Evolutionary conservation across 1,284 basidiomycete species (phyloP), one percentile per base, ranked within the genome.

Genomic region (Mycena citricolor): DNA sequence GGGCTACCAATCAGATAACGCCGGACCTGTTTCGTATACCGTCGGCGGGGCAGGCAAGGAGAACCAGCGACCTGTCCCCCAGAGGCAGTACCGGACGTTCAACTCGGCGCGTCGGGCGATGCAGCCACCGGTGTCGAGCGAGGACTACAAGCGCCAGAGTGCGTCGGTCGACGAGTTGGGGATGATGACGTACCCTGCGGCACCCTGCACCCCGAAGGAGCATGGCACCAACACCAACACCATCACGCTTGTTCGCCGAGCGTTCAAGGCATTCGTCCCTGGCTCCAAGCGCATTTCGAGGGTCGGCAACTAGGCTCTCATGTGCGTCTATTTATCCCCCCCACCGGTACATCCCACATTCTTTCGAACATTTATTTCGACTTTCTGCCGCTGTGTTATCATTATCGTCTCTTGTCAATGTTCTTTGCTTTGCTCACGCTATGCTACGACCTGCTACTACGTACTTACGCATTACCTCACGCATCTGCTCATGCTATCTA

Each of bases 1-100:
- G 54, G 85, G 86, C 10, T 88, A 88, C 54, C 82, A 88, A 61
- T 86, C 83, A 1, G 76, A 85, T 38, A 74, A 74, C 48, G 37
- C 62, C 30, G 71, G 68, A 26, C 70, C 76, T 2, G 52, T 65
- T 24, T 52, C 55, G 22, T 62, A 57, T 33, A 60, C 58, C 12
- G 40, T 56, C 11, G 45, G 54, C 19, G n/a, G n/a, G n/a, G n/a
- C n/a, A n/a, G n/a, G n/a, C n/a, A n/a, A n/a, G n/a, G n/a, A n/a
- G n/a, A n/a, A n/a, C n/a, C n/a, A n/a, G n/a, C n/a, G n/a, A n/a
- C 59, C 22, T 60, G 34, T 44, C 23, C 36, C 36, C 6, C 8
- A 10, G 17, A 68, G 71, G 29, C 71, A 67, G 44, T 70, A 72
- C 37, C 66, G 71, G 26, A 66, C 77, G 28, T 83, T 86, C 57